These are phyloP conservation scores for Rhazya stricta DNA, from an alignment of 257 asterid species.

Conservation along the genomic window DNA sequence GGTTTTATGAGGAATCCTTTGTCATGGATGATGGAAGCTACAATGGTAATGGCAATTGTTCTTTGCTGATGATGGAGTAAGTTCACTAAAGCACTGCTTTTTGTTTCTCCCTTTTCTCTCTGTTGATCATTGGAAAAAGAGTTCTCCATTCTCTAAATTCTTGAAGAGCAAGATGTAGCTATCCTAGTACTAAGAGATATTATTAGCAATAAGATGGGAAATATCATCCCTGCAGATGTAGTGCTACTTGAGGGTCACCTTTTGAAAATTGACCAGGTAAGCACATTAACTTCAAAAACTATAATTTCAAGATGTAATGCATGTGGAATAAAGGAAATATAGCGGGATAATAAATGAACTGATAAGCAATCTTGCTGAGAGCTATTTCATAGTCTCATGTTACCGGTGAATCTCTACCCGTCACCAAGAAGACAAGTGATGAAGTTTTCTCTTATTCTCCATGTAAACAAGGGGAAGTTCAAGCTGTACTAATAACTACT, in stretches of 20 bases:
- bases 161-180: slow-evolving; percentile 19
- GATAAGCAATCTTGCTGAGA: neutral
- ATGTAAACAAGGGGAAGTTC: slow-evolving; percentile 30
- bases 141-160: neutral
- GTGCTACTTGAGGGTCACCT: slow-evolving; percentile 27
- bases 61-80: slow-evolving; percentile 30
- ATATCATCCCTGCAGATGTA: slow-evolving; percentile 32
- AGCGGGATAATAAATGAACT: neutral
- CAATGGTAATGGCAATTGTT: slow-evolving; percentile 21
- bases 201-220: slow-evolving; percentile 29
- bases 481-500: slow-evolving; percentile 26
- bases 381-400: slow-evolving; percentile 23
- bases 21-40: slow-evolving; percentile 32
- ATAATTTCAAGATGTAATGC: too few relatives aligned
- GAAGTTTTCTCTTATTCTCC: slow-evolving; percentile 29
- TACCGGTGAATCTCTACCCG: slow-evolving; percentile 28
- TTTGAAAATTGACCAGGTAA: slow-evolving; percentile 28
- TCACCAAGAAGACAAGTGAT: slow-evolving; percentile 24
- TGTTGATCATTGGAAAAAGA: neutral
- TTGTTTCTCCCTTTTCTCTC: neutral
- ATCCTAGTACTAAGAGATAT: slow-evolving; percentile 28
- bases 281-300: neutral
- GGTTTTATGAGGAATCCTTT: slow-evolving; percentile 33
- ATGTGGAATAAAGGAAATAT: neutral
- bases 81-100: slow-evolving; percentile 15